Evolutionary conservation across 192 early-diverging fungal species (phyloP).

Genomic region (Backusella parvicylindrica): DNA sequence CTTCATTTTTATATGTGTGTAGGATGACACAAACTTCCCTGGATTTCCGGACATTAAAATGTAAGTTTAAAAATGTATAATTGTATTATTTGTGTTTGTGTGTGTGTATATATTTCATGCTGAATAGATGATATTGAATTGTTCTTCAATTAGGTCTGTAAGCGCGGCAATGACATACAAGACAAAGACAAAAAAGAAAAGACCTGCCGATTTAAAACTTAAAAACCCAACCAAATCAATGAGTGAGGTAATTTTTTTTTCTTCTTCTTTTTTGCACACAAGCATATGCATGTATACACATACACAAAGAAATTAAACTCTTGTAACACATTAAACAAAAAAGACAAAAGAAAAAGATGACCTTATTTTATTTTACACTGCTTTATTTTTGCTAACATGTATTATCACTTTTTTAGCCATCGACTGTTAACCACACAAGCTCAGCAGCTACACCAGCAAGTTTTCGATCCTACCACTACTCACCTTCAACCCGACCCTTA

Average conservation of each 20-base stretch:
- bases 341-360: neutral
- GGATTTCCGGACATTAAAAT: neutral
- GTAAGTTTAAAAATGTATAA: neutral
- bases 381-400: neutral
- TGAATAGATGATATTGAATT: neutral
- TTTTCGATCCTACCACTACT: neutral
- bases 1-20: neutral
- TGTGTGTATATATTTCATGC: neutral
- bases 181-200: neutral
- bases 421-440: neutral
- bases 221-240: neutral
- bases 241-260: neutral
- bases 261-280: neutral
- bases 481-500: neutral
- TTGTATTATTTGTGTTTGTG: neutral
- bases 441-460: neutral
- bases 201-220: neutral
- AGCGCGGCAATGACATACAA: neutral
- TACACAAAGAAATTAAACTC: neutral
- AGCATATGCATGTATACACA: conserved; percentile 1
- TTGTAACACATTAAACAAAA: neutral
- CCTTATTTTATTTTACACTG: too few relatives aligned
- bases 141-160: neutral
- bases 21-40: neutral
- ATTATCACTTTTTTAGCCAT: neutral